Percentiles rank a stretch among this genome's conserved stretches.
Evolutionary conservation across 768 basidiomycete species (phyloP).

Genomic region (Naganishia vishniacii): DNA sequence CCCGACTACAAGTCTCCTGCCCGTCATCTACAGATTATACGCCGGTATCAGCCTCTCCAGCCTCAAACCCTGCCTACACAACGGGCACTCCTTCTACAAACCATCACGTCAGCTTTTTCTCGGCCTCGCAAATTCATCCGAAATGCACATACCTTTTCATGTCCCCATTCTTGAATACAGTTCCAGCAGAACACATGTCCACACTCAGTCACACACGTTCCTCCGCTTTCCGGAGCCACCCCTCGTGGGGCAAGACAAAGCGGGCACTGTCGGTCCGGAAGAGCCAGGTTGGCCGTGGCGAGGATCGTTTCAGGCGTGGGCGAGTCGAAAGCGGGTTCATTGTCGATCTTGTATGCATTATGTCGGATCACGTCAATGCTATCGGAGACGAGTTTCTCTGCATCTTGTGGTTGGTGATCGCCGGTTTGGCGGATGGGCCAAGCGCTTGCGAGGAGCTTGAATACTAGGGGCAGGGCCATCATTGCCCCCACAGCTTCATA

Average conservation of each 20-base stretch:
- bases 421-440: not conserved
- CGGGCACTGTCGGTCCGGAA: constrained; percentile 43
- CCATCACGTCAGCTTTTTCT: not conserved
- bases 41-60: constrained; percentile 45
- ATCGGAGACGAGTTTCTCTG: not conserved
- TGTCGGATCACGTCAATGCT: constrained; percentile 18
- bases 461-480: not conserved
- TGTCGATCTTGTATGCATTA: constrained; percentile 31
- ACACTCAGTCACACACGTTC: constrained; percentile 47
- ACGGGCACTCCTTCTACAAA: constrained; percentile 47
- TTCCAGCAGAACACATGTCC: constrained; percentile 50
- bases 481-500: constrained; percentile 10
- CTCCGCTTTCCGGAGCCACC: constrained; percentile 41
- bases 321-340: constrained; percentile 30
- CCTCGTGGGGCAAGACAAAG: constrained; percentile 45
- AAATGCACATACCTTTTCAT: constrained; percentile 48
- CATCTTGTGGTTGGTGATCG: not conserved
- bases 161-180: constrained; percentile 43
- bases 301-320: constrained; percentile 36
- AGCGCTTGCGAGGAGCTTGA: not conserved
- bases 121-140: no score
- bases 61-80: constrained; percentile 45
- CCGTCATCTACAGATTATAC: constrained; percentile 36
- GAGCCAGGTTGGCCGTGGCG: constrained; percentile 25
- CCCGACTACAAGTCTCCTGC: not conserved